A percentile compares a stretch with the other conserved stretches of the same genome.
Evolutionary conservation across 73 alveolate species (phyloP).

Genomic region (Loxodes magnus): DNA sequence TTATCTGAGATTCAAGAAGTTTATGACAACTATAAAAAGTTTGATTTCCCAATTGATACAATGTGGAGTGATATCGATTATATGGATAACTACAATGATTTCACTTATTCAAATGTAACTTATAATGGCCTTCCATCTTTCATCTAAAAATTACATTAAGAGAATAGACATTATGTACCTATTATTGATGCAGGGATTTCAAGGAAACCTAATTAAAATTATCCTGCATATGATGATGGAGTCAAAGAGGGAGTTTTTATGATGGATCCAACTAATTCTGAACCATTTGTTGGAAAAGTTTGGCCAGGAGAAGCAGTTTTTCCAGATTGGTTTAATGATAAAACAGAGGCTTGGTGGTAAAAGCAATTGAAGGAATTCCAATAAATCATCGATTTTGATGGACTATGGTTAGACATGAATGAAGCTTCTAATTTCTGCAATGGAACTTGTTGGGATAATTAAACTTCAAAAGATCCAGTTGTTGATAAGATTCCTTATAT

Average conservation of each 20-base stretch:
- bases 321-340: constrained; percentile 78
- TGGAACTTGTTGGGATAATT: constrained; percentile 44
- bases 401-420: constrained; percentile 96
- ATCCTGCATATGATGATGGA: constrained; percentile 57
- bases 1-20: constrained; percentile 45
- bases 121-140: constrained; percentile 22
- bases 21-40: constrained; percentile 28
- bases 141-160: constrained; percentile 11
- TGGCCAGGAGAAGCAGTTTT: constrained; percentile 94
- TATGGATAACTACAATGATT: constrained; percentile 68
- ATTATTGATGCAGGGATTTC: constrained; percentile 87
- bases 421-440: constrained; percentile 75
- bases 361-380: constrained; percentile 41
- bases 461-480: constrained; percentile 36
- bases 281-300: constrained; percentile 66
- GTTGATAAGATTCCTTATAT: constrained; percentile 50
- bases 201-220: constrained; percentile 31
- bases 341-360: constrained; percentile 51
- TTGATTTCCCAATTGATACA: constrained; percentile 80
- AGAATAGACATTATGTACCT: constrained; percentile 74
- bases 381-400: constrained; percentile 61
- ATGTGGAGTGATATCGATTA: constrained; percentile 96
- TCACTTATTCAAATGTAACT: constrained; percentile 32
- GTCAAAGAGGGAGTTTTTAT: constrained; percentile 53
- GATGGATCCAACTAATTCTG: constrained; percentile 57